Evolutionary conservation across 225 moss, liverwort and hornwort species (phyloP), one percentile per base, ranked within the genome.

Genomic region (Marchantia polymorpha): DNA sequence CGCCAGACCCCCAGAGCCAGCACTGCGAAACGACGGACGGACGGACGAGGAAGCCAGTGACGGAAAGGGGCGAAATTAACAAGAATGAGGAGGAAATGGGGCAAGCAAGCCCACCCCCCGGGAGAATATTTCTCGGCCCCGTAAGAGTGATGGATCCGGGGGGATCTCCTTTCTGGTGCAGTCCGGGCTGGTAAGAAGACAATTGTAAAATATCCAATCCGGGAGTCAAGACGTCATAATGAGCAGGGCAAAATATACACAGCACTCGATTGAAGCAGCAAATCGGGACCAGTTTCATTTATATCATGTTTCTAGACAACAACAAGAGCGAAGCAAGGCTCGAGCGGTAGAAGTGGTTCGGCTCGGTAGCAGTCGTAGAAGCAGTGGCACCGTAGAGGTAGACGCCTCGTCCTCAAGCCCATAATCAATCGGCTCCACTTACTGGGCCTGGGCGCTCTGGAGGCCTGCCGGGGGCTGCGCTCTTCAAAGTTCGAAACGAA

Each of bases 251-350:
- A n/a, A 64, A 64, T 64, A 64, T 64, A 64, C 26, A 8, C 8
- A 64, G 64, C 17, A 64, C 64, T 64, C 27, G 64, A 64, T 64
- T 23, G n/a, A 23, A 64, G 25, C 25, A 39, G 6, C 23, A 27
- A 64, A 26, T 69, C 3, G 26, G 69, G 17, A 17, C 69, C 69
- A 69, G 69, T 19, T 65, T 69, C 69, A 69, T 69, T 69, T 69
- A 69, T 47, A 69, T 47, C 69, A 46, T 69, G 69, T 69, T 69
- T 47, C 46, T 69, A 69, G 69, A 69, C 69, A 47, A 69, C n/a
- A 47, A 69, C n/a, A 64, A 25, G 0, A 64, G 19, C 5, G 9
- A 14, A 12, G 11, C 4, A 14, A 12, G 11, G 11, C 27, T 65
- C 11, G 65, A 65, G 65, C 29, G 65, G 27, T 65, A 65, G 65